Evolutionary conservation across 1,139 yeast genomes (phyloP).

Genomic region (Zhuliangozyma blackwelliae): DNA sequence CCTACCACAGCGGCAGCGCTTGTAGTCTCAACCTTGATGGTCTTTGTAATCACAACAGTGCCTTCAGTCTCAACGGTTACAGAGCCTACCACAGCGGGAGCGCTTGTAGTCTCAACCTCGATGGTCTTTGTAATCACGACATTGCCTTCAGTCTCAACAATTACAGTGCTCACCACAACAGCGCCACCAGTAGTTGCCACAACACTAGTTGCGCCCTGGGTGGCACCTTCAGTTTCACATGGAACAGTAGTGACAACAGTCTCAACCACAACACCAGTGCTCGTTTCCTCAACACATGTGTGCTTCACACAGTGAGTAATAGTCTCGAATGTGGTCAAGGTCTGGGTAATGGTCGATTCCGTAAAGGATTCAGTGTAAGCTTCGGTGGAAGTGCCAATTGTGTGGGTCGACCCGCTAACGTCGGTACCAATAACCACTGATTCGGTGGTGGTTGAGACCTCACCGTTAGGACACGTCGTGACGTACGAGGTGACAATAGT

Average conservation of each 20-base stretch:
- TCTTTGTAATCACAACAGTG: no score
- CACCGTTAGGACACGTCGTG: not conserved
- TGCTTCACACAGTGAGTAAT: slow-evolving; percentile 2
- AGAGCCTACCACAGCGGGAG: no score
- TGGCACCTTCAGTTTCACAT: not conserved
- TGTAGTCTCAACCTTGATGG: no score
- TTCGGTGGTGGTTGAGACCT: not conserved
- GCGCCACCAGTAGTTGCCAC: no score
- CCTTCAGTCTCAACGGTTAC: no score
- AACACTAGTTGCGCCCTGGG: slow-evolving; percentile 24
- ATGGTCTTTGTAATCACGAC: no score
- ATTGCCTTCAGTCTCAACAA: no score
- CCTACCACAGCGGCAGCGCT: no score
- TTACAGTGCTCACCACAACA: no score
- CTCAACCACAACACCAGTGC: not conserved
- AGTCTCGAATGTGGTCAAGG: not conserved
- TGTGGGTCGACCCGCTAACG: not conserved
- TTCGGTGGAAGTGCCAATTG: slow-evolving; percentile 1
- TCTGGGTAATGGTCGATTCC: not conserved
- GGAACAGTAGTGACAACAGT: slow-evolving; percentile 3
- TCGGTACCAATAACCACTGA: not conserved
- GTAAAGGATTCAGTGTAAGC: slow-evolving; percentile 1
- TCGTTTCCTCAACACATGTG: slow-evolving; percentile 1
- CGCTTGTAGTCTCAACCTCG: no score
- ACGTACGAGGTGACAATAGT: not conserved